Base-by-base conservation (phyloP, 768 basidiomycete genomes). In the Russula compacta region DNA sequence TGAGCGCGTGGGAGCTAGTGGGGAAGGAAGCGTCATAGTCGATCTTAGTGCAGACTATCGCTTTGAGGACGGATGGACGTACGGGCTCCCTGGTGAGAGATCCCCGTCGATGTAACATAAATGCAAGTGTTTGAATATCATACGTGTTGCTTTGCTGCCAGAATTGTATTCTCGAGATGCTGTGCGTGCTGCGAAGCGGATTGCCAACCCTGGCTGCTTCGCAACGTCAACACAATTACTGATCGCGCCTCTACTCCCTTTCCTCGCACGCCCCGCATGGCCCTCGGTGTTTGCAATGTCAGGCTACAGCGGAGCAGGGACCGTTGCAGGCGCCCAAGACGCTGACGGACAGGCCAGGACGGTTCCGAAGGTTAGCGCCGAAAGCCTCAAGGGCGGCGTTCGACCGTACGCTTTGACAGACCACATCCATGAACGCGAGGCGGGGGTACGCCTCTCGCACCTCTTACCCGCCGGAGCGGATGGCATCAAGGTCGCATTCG, bases 381-480 rank as follows among this genome's bases (percentile, higher is more conserved):
- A 89, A 66, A 84, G 79, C 63, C 83, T 99, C 14, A 76, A 74
- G 2, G 86, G 87, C 12, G 89, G 86, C 2, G 74, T 98, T 51
- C 81, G 84, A 56, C 87, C 95, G 7, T 99, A 99, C 74, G 69
- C 92, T 0, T 76, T 99, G 51, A 99, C 97, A 14, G 94, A 95
- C 72, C 97, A 99, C 75, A 97, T 99, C 69, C 97, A 99, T 77
- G 97, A 99, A 73, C 89, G 97, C 48, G 97, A 99, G 74, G 92
- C 95, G 0, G 85, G 86, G 3, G 77, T 77, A 66, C 97, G 97
- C 72, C 84, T 99, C 53, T 83, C 88, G 8, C 73, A 72, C 4
- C 80, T 92, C 39, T 74, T 86, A 43, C 65, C 73, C 14, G 66
- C 71, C 19, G 68, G 70, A 17, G 59, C 64, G 38, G 56, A 71